phyloP scores from a whole-genome alignment of 179 eudicot genomes.

The Actinidia polygama region DNA sequence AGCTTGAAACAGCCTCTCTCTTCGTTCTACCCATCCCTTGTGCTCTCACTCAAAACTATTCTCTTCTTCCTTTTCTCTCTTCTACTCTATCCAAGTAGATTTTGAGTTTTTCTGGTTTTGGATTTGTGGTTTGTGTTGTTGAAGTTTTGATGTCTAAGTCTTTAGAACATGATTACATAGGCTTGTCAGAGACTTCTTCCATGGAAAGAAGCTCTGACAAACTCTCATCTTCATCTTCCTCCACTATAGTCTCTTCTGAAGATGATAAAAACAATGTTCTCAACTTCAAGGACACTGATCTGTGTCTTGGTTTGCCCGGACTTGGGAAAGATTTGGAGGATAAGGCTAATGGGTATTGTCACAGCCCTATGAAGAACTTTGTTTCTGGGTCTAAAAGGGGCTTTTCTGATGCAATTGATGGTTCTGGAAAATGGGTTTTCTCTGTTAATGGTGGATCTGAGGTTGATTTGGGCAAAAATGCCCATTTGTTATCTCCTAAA shows the following conservation, averaged over 20 bases:
- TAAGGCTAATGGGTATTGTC: slow-evolving; percentile 28
- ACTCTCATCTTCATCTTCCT: slow-evolving; percentile 27
- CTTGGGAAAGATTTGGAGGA: slow-evolving; percentile 46
- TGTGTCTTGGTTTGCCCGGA: slow-evolving; percentile 86
- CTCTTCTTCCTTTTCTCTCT: background rate
- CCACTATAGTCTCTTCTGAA: slow-evolving; percentile 20
- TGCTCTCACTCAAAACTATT: background rate
- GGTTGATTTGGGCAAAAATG: slow-evolving; percentile 34
- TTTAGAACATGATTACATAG: slow-evolving; percentile 68
- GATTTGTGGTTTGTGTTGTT: background rate
- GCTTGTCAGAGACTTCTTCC: slow-evolving; percentile 51
- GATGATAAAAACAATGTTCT: slow-evolving; percentile 35
- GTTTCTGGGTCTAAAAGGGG: slow-evolving; percentile 73
- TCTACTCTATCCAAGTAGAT: background rate
- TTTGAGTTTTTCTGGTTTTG: background rate
- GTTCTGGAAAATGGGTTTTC: slow-evolving; percentile 72
- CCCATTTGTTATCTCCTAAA: slow-evolving; percentile 32
- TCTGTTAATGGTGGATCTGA: slow-evolving; percentile 61
- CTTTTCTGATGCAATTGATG: slow-evolving; percentile 66
- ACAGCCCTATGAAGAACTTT: slow-evolving; percentile 36
- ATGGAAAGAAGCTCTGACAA: slow-evolving; percentile 48
- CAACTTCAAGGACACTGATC: slow-evolving; percentile 62
- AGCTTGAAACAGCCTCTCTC: background rate
- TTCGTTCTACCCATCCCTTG: background rate
- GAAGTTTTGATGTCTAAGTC: slow-evolving; percentile 47